Percentiles rank a stretch among this genome's conserved stretches.
These are phyloP conservation scores for Ophiosphaerella narmari DNA, from an alignment of 2,329 filamentous ascomycete genomes.

Conservation along the genomic window DNA sequence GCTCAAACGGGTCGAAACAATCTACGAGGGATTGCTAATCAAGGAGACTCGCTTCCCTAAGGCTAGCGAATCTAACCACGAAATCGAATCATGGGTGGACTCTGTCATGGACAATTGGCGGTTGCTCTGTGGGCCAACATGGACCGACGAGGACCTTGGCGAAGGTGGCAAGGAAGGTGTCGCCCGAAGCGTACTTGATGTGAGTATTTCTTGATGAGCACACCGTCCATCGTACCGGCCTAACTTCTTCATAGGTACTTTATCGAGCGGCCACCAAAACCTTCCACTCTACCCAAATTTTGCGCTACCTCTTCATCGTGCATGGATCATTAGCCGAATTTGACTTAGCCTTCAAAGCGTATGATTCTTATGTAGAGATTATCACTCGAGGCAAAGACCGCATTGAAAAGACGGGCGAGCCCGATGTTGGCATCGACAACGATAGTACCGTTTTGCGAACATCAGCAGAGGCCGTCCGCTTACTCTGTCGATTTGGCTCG, in stretches of 20 bases:
- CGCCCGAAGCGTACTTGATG: slow-evolving; percentile 75
- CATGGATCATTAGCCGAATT: slow-evolving; percentile 90
- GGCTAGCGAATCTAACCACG: slow-evolving; percentile 75
- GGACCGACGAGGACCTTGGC: slow-evolving; percentile 80
- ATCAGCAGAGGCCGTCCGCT: slow-evolving; percentile 76
- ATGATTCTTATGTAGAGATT: slow-evolving; percentile 90
- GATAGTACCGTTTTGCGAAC: slow-evolving; percentile 78
- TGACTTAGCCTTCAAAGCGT: slow-evolving; percentile 85
- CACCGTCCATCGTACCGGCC: background rate
- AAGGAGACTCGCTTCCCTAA: slow-evolving; percentile 82
- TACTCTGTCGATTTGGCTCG: slow-evolving; percentile 82
- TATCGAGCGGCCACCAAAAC: slow-evolving; percentile 92
- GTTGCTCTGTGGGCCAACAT: slow-evolving; percentile 76
- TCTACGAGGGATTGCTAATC: slow-evolving; percentile 79
- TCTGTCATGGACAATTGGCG: slow-evolving; percentile 85
- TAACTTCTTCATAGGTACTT: slow-evolving; percentile 61
- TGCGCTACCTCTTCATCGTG: slow-evolving; percentile 84
- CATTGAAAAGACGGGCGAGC: slow-evolving; percentile 73
- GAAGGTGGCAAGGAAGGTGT: slow-evolving; percentile 77
- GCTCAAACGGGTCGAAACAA: slow-evolving; percentile 75
- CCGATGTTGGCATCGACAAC: slow-evolving; percentile 74
- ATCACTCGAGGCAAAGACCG: slow-evolving; percentile 83
- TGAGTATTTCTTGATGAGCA: slow-evolving; percentile 30
- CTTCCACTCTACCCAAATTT: slow-evolving; percentile 89
- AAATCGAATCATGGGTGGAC: slow-evolving; percentile 82